A percentile compares a stretch with the other conserved stretches of the same genome.
Evolutionary conservation across 805 yeast species (phyloP).

Genomic region (Kazachstania kunashirensis): DNA sequence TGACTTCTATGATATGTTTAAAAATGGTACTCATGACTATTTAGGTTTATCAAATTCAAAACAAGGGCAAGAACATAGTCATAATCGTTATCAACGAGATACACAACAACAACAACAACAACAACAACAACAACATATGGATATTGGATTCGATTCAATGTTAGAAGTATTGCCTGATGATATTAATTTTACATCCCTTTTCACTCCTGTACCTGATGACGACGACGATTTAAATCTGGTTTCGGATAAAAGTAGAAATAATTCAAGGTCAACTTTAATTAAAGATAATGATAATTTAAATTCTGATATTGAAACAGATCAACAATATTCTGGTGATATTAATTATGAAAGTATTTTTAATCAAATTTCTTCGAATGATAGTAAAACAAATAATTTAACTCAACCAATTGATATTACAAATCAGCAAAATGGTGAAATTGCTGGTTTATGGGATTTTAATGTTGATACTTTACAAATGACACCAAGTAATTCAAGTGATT

Average conservation of each 20-base stretch:
- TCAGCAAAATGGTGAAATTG: constrained; percentile 32
- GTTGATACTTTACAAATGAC: constrained; percentile 31
- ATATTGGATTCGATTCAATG: constrained; percentile 26
- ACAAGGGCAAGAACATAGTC: too few relatives aligned
- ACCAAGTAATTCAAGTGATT: constrained; percentile 26
- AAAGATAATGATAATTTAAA: not conserved
- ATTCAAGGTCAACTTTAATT: not conserved
- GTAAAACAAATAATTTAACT: constrained; percentile 1
- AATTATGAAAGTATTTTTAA: constrained; percentile 6
- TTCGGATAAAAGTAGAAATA: constrained; percentile 1
- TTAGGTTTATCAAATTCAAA: too few relatives aligned
- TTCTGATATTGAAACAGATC: not conserved
- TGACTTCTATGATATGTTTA: not conserved
- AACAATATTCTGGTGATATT: not conserved
- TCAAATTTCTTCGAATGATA: constrained; percentile 1
- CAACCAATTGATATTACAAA: constrained; percentile 25
- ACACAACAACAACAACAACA: not conserved
- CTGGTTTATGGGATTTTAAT: constrained; percentile 33
- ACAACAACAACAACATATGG: not conserved
- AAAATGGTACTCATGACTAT: too few relatives aligned
- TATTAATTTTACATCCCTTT: constrained; percentile 13
- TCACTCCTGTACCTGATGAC: constrained; percentile 4
- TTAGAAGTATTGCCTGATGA: constrained; percentile 30
- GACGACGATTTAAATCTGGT: constrained; percentile 2
- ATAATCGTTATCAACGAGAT: not conserved